Percentiles rank a stretch among this genome's conserved stretches.
Conservation (phyloP, 805 yeast genomes). For the Candida maris region DNA sequence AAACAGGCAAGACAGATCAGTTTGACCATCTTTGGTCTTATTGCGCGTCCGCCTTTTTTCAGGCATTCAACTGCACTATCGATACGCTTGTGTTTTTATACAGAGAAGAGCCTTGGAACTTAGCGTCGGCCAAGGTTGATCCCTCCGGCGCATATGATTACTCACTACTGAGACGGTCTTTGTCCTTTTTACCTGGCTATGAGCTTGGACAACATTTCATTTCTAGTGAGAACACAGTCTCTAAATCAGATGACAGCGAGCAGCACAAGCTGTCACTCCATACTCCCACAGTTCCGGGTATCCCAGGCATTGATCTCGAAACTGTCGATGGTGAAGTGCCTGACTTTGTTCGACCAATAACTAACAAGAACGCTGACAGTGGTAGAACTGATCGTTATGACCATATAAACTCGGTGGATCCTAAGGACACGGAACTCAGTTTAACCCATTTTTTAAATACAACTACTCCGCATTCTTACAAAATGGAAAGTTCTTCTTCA, state of each 20-base stretch:
- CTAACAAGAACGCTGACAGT: background rate
- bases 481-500: background rate
- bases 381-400: slow-evolving; percentile 3
- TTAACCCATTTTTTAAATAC: slow-evolving; percentile 16
- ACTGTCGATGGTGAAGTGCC: slow-evolving; percentile 4
- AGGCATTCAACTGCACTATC: slow-evolving; percentile 75
- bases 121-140: slow-evolving; percentile 25
- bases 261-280: background rate
- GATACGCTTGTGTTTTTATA: slow-evolving; percentile 73
- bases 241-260: background rate
- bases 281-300: background rate
- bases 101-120: slow-evolving; percentile 77
- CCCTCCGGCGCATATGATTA: slow-evolving; percentile 13
- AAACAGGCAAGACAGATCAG: slow-evolving; percentile 45
- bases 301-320: background rate
- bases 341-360: slow-evolving; percentile 4
- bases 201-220: slow-evolving; percentile 4
- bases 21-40: slow-evolving; percentile 62
- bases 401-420: slow-evolving; percentile 9
- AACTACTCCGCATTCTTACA: slow-evolving; percentile 5
- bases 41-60: slow-evolving; percentile 68
- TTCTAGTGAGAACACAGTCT: background rate
- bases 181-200: slow-evolving; percentile 30
- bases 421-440: slow-evolving; percentile 14
- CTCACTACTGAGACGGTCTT: slow-evolving; percentile 18